Evolutionary conservation across 306 rosid genomes (phyloP).

Genomic region (Lagenaria siceraria): DNA sequence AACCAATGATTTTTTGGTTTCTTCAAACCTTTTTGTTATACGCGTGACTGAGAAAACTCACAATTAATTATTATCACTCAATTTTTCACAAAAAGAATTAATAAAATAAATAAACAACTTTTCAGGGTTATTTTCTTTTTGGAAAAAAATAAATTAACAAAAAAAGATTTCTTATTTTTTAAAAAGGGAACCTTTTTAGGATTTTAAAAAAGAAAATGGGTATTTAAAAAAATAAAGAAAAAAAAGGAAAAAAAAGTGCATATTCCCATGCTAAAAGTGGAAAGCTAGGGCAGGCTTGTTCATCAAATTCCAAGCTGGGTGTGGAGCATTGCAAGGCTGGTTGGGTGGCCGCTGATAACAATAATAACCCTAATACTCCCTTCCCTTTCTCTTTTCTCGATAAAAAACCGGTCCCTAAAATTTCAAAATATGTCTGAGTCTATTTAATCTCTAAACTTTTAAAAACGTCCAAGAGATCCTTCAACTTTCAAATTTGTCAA

Average conservation of each 20-base stretch:
- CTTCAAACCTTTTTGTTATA: not conserved
- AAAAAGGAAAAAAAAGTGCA: not conserved
- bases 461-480: too few species aligned
- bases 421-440: not conserved
- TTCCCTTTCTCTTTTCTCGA: not conserved
- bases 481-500: too few species aligned
- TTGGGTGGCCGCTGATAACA: constrained; percentile 23
- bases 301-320: constrained; percentile 36
- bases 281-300: constrained; percentile 10
- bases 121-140: not conserved
- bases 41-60: constrained; percentile 5
- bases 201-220: not conserved
- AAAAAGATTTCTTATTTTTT: not conserved
- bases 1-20: constrained; percentile 1
- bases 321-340: constrained; percentile 77
- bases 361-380: constrained; percentile 10
- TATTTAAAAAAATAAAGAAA: too few species aligned
- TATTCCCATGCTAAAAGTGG: constrained; percentile 27
- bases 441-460: too few species aligned
- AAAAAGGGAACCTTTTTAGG: not conserved
- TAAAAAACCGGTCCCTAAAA: not conserved
- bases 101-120: not conserved
- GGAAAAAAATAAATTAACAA: not conserved
- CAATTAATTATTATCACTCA: not conserved
- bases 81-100: not conserved